These are phyloP conservation scores for Earliella scabrosa DNA, from an alignment of 1,284 basidiomycete species.

Conservation along the genomic window DNA sequence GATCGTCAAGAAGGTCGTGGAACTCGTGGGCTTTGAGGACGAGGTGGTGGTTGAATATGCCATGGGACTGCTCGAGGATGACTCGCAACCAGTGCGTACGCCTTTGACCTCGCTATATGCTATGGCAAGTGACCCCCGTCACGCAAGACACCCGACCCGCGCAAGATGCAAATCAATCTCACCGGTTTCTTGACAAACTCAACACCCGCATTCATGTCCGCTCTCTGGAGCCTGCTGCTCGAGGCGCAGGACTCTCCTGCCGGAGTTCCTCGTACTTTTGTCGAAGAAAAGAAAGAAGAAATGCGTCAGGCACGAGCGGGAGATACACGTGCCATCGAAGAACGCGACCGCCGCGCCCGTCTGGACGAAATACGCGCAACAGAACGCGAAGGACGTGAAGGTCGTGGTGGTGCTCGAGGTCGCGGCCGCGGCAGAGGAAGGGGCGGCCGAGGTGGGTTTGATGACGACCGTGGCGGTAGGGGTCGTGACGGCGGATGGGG, in stretches of 20 bases:
- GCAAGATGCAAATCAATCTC: constrained; percentile 94
- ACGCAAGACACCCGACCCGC: constrained; percentile 83
- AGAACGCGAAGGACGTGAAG: constrained; percentile 53
- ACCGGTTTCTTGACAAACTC: constrained; percentile 88
- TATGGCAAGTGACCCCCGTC: neutral
- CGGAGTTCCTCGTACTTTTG: constrained; percentile 91
- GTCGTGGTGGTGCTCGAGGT: constrained; percentile 45
- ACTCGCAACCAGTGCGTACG: constrained; percentile 72
- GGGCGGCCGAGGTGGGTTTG: constrained; percentile 32
- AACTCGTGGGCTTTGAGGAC: constrained; percentile 93
- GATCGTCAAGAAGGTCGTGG: constrained; percentile 90
- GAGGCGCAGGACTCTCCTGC: constrained; percentile 90
- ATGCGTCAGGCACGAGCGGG: constrained; percentile 78
- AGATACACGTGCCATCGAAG: constrained; percentile 71
- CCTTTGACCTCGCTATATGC: neutral
- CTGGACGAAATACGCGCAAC: constrained; percentile 70
- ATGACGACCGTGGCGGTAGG: constrained; percentile 32
- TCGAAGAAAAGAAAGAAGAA: constrained; percentile 96
- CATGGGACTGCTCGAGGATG: constrained; percentile 90
- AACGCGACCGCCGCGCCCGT: constrained; percentile 68
- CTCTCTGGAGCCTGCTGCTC: constrained; percentile 89
- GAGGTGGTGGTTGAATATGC: constrained; percentile 97
- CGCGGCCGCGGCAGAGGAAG: constrained; percentile 38
- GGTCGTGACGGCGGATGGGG: constrained; percentile 36
- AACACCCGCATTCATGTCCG: constrained; percentile 85